phyloP scores from a whole-genome alignment of 2,329 filamentous ascomycete species.

The Venturia asperata region DNA sequence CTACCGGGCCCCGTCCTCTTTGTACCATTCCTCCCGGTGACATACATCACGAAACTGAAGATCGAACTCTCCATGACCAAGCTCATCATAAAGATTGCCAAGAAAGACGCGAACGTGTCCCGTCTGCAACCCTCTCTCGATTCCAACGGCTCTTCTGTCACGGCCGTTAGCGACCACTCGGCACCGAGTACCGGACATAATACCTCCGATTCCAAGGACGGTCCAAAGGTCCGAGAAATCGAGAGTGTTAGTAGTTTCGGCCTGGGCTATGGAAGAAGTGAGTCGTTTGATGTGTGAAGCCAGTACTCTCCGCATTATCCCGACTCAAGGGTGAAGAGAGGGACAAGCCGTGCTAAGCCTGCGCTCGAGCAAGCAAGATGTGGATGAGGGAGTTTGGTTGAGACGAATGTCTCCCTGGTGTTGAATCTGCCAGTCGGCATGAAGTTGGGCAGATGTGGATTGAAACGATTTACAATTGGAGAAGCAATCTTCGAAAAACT shows the following conservation, averaged over 20 bases:
- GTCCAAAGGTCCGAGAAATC: not conserved
- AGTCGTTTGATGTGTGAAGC: not conserved
- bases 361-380: not conserved
- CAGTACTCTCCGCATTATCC: not conserved
- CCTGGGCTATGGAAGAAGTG: not conserved
- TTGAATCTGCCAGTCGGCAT: too few relatives aligned
- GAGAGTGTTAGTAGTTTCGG: not conserved
- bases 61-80: slow-evolving; percentile 11
- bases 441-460: too few relatives aligned
- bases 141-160: not conserved
- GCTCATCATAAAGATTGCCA: slow-evolving; percentile 8
- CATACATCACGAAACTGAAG: slow-evolving; percentile 11
- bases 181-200: not conserved
- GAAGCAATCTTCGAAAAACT: too few relatives aligned
- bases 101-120: not conserved
- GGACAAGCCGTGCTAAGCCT: too few relatives aligned
- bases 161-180: not conserved
- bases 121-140: not conserved
- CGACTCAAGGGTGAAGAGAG: not conserved
- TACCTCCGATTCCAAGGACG: not conserved
- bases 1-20: not conserved
- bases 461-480: not conserved
- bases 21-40: not conserved
- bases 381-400: too few relatives aligned
- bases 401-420: too few relatives aligned